phyloP scores from a whole-genome alignment of 1,284 basidiomycete genomes.

The Puccinia polysora region DNA sequence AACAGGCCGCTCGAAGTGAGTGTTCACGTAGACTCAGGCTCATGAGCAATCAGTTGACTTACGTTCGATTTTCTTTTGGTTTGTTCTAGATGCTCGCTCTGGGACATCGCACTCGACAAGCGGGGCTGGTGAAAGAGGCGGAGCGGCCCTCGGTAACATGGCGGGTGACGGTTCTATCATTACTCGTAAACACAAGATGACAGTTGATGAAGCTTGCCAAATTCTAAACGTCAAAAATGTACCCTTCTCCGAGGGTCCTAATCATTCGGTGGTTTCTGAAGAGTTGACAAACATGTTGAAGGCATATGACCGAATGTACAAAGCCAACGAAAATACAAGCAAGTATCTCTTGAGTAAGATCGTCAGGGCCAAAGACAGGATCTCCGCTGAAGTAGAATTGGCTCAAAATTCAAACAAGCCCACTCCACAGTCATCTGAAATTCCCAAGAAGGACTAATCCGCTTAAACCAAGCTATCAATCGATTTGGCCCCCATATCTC shows the following conservation, averaged over 20 bases:
- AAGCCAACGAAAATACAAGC: conserved; percentile 66
- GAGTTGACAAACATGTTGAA: conserved; percentile 52
- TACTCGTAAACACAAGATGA: conserved; percentile 83
- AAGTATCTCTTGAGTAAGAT: conserved; percentile 97
- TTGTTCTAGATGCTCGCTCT: conserved; percentile 68
- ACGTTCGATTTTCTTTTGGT: background rate
- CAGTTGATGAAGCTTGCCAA: conserved; percentile 86
- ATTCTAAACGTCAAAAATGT: conserved; percentile 90
- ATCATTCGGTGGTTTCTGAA: conserved; percentile 23
- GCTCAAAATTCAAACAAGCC: conserved; percentile 12
- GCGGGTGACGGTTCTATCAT: conserved; percentile 68
- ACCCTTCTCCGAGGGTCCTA: conserved; percentile 43
- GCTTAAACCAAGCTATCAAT: no score
- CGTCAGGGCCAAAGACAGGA: conserved; percentile 83
- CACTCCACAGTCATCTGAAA: no score
- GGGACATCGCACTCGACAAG: conserved; percentile 58
- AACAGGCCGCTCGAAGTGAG: conserved; percentile 88
- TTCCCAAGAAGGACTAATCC: no score
- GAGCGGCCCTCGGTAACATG: conserved; percentile 65
- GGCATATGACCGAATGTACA: conserved; percentile 91
- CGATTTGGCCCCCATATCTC: no score
- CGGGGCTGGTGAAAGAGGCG: conserved; percentile 52
- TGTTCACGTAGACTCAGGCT: conserved; percentile 45
- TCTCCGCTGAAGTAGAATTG: conserved; percentile 69
- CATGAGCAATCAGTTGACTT: background rate